A percentile compares a stretch with the other conserved stretches of the same genome.
These are phyloP conservation scores for Metschnikowia cerradonensis DNA, from an alignment of 805 yeast species.

Conservation along the genomic window DNA sequence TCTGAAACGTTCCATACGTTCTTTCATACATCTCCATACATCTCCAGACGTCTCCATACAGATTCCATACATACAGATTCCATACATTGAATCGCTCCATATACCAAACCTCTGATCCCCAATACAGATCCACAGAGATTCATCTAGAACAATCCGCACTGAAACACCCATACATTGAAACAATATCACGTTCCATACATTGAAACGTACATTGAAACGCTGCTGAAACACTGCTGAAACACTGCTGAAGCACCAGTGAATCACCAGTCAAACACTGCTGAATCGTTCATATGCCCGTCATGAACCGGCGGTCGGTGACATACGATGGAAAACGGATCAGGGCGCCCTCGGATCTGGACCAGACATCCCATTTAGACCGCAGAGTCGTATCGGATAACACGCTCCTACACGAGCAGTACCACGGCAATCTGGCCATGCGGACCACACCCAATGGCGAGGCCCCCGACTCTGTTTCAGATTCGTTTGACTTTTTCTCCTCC, in stretches of 20 bases:
- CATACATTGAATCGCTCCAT: no score
- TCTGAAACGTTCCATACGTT: no score
- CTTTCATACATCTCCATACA: no score
- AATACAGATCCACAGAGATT: no score
- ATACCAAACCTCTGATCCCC: no score
- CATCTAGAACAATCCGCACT: no score
- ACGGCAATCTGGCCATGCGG: constrained; percentile 3
- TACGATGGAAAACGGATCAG: constrained; percentile 22
- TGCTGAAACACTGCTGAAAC: background rate
- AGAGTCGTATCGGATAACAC: background rate
- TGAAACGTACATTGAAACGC: no score
- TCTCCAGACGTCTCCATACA: no score
- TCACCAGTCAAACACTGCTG: background rate
- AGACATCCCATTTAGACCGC: background rate
- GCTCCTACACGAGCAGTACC: constrained; percentile 5
- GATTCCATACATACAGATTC: no score
- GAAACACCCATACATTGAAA: no score
- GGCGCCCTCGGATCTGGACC: constrained; percentile 12
- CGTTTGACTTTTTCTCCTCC: constrained; percentile 8
- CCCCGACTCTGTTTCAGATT: constrained; percentile 5
- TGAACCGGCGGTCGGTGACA: constrained; percentile 17
- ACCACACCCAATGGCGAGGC: background rate
- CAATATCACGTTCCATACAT: no score
- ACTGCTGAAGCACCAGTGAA: background rate
- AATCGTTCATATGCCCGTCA: background rate